Percentiles rank a stretch among this genome's conserved stretches.
Conservation (phyloP, 2,329 filamentous ascomycete genomes). For the Gaeumannomyces sp. region DNA sequence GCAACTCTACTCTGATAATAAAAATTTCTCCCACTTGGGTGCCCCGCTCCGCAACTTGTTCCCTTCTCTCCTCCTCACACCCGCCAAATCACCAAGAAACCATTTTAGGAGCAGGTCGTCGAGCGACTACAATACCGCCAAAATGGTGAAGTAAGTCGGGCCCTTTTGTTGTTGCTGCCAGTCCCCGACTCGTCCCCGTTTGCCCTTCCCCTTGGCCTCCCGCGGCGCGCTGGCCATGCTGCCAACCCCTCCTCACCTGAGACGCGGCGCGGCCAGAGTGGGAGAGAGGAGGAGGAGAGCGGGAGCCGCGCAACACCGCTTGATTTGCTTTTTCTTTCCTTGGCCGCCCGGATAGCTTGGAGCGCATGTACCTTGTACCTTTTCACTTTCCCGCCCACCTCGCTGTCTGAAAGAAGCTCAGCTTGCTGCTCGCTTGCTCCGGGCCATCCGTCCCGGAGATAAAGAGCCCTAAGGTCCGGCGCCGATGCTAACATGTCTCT, state of each 20-base stretch:
- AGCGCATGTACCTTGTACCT: not conserved
- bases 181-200: not conserved
- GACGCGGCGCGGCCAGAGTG: not conserved
- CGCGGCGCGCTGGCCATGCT: too few relatives aligned
- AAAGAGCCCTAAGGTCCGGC: slow-evolving; percentile 3
- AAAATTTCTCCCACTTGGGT: slow-evolving; percentile 11
- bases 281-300: not conserved
- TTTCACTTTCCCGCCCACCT: not conserved
- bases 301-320: not conserved
- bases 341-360: not conserved
- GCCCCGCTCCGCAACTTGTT: slow-evolving; percentile 8
- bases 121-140: slow-evolving; percentile 63
- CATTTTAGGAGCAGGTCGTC: slow-evolving; percentile 20
- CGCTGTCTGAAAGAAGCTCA: not conserved
- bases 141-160: slow-evolving; percentile 96
- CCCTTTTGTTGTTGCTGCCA: not conserved
- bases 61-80: slow-evolving; percentile 8
- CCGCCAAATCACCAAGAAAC: slow-evolving; percentile 17
- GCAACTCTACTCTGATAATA: slow-evolving; percentile 7
- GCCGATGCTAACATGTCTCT: slow-evolving; percentile 3
- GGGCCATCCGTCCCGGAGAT: slow-evolving; percentile 12
- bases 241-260: not conserved
- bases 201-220: not conserved
- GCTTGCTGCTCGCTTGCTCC: not conserved
- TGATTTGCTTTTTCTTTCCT: not conserved